Evolutionary conservation across 202 grass and related monocot genomes (phyloP).

Genomic region (Dendrocalamus latiflorus): DNA sequence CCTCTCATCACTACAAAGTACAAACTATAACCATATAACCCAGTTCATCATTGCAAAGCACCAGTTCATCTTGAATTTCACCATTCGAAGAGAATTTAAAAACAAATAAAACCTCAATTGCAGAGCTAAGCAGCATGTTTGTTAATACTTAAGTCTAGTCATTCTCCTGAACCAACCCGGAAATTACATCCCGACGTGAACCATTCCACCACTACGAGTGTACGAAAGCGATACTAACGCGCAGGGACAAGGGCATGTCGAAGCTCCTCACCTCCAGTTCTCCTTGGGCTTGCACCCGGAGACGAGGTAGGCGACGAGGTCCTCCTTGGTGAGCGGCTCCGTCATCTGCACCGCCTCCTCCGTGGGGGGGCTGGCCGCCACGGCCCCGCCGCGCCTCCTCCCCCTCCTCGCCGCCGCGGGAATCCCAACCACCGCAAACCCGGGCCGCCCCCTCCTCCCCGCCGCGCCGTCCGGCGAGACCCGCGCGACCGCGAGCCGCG

Average conservation of each 20-base stretch:
- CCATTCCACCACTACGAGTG: neutral
- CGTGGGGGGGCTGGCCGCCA: constrained; percentile 82
- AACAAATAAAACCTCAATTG: neutral
- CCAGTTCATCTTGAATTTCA: neutral
- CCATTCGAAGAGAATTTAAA: neutral
- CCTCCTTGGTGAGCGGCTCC: constrained; percentile 86
- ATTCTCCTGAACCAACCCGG: neutral
- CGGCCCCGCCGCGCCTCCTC: constrained; percentile 30
- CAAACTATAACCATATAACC: neutral
- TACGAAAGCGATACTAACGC: neutral
- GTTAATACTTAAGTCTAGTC: neutral
- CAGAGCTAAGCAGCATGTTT: neutral
- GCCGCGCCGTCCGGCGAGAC: constrained; percentile 7
- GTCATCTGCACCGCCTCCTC: constrained; percentile 65
- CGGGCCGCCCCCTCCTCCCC: neutral
- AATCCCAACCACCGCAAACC: neutral
- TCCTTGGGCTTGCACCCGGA: constrained; percentile 96
- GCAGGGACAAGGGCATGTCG: neutral
- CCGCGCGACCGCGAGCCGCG: constrained; percentile 39
- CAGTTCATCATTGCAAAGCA: neutral
- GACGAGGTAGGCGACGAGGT: constrained; percentile 73
- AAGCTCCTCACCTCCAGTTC: constrained; percentile 64
- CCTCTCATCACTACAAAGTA: neutral
- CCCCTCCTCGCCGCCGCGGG: neutral
- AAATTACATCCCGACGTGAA: neutral